Base-by-base conservation (phyloP, 352 stramenopile genomes). In the Pythium plurisporium region DNA sequence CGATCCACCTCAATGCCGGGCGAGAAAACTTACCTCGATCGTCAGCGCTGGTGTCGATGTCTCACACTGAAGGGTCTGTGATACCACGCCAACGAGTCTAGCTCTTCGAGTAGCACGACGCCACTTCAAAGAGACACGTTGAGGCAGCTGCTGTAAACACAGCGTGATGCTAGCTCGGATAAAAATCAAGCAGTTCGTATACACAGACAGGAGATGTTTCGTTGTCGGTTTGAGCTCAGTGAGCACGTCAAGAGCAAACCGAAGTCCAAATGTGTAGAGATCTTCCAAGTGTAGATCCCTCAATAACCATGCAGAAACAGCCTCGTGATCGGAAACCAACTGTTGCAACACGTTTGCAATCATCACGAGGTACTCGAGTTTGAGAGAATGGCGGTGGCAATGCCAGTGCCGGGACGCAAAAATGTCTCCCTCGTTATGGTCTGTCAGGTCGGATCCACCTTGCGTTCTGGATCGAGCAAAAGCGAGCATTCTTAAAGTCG, bases 101-200 rank as follows among this genome's bases (percentile, higher is more conserved):
- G 42, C 3, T 40, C 41, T 29, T 15, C 53, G 22, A 9, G 38
- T 15, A 8, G 53, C 33, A 19, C 53, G 43, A 5, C 43, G 53
- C 53, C 53, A 61, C 12, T 11, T 6, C 10, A 1, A 31, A 0
- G 29, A 15, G 10, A 10, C 3, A 10, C 6, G n/a, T 5, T 1
- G n/a, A 33, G 29, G 31, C 7, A 40, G 15, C 6, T 29, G 17
- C 22, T 9, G 15, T 5, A 19, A 29, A 4, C n/a, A n/a, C 9
- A 42, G 30, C 7, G 31, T 15, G 11, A 53, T 10, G 19, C 46
- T 43, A 20, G 10, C 10, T 10, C 43, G 43, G 14, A 61, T 10
- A 9, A 61, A 33, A 3, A 52, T 14, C 5, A 61, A 20, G 42
- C 41, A 53, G 17, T 60, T 52, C 6, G 40, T 52, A 4, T 54